Conservation (phyloP, 2,329 filamentous ascomycete species). For the Trichoderma koningiopsis region DNA sequence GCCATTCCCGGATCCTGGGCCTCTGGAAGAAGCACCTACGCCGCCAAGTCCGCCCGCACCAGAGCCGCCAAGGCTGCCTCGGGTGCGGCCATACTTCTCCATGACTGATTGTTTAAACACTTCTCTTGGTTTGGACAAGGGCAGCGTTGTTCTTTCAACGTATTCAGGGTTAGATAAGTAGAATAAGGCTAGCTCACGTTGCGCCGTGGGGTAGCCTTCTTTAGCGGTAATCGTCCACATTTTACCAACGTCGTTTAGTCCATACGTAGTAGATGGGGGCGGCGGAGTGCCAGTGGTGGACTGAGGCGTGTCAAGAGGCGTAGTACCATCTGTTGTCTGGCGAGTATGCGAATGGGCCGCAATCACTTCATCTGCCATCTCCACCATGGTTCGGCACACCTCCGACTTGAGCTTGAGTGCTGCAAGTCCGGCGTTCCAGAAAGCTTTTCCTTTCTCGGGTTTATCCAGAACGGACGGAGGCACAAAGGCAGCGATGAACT, state of each 20-base stretch:
- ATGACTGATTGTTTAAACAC: constrained; percentile 90
- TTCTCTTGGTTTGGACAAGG: constrained; percentile 80
- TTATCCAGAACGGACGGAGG: constrained; percentile 62
- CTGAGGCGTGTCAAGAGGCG: constrained; percentile 36
- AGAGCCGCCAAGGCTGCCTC: constrained; percentile 31
- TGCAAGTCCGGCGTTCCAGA: constrained; percentile 86
- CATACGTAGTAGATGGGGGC: constrained; percentile 62
- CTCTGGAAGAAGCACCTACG: constrained; percentile 31
- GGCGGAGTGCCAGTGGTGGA: constrained; percentile 48
- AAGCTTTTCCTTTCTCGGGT: constrained; percentile 72
- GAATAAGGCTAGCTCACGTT: constrained; percentile 89
- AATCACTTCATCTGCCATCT: constrained; percentile 59
- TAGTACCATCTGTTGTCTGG: constrained; percentile 42
- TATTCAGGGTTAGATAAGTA: constrained; percentile 91
- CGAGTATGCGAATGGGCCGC: constrained; percentile 67
- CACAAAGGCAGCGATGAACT: constrained; percentile 71
- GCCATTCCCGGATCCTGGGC: constrained; percentile 29
- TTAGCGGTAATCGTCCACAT: constrained; percentile 95
- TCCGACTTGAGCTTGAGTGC: constrained; percentile 88
- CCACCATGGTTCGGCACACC: constrained; percentile 76
- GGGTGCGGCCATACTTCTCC: constrained; percentile 60
- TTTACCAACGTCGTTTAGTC: constrained; percentile 76
- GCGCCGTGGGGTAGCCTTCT: constrained; percentile 79
- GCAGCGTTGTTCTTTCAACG: constrained; percentile 76
- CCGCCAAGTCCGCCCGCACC: constrained; percentile 32